Conservation (phyloP, 139 green algal genomes). For the Asterochloris sp. region DNA sequence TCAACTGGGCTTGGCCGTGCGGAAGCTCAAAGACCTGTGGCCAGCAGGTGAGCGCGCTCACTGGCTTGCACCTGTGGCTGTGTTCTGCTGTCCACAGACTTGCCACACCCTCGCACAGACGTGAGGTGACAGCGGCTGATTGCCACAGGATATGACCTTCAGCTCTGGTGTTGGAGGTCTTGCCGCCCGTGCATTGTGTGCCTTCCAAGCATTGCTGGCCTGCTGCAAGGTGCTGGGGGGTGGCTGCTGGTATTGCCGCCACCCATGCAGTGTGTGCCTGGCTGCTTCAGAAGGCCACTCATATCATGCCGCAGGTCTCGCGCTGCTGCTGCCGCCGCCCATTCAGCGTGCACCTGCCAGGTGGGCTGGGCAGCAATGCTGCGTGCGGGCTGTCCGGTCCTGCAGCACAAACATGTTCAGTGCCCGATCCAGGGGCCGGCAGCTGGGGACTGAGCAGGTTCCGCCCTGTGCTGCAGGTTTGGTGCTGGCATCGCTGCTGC, state of each 20-base stretch:
- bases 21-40: background rate
- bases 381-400: too few species aligned
- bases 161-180: too few species aligned
- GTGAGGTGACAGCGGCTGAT: too few species aligned
- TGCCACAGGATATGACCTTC: too few species aligned
- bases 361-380: too few species aligned
- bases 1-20: background rate
- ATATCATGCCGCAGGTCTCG: too few species aligned
- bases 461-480: slow-evolving; percentile 21
- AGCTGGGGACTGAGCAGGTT: too few species aligned
- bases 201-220: background rate
- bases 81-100: slow-evolving; percentile 11
- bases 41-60: background rate
- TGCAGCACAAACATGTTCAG: too few species aligned
- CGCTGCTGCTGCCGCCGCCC: too few species aligned
- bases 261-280: background rate
- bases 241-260: background rate
- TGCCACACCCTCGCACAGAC: background rate
- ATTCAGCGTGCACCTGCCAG: too few species aligned
- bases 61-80: slow-evolving; percentile 19
- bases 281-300: slow-evolving; percentile 24
- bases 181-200: background rate
- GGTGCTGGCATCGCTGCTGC: slow-evolving; percentile 39
- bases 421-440: too few species aligned
- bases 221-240: background rate